A percentile compares a stretch with the other conserved stretches of the same genome.
Evolutionary conservation across 2,329 filamentous ascomycete species (phyloP).

Genomic region (Dendryphion nanum): DNA sequence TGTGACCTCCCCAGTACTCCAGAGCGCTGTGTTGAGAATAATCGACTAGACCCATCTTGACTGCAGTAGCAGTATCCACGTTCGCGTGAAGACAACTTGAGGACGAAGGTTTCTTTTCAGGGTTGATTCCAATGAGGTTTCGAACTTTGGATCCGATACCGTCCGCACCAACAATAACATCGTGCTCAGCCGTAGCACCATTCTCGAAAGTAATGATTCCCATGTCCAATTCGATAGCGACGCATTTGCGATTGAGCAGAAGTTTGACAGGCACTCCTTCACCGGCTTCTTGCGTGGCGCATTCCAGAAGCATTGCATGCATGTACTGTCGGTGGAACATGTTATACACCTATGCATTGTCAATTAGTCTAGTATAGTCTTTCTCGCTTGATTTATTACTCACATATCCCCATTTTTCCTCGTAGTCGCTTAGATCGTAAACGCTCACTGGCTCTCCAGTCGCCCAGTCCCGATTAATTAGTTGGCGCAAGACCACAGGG

Average conservation of each 20-base stretch:
- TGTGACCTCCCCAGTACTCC: slow-evolving; percentile 70
- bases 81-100: slow-evolving; percentile 66
- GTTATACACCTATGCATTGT: too few relatives aligned
- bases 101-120: slow-evolving; percentile 59
- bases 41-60: slow-evolving; percentile 60
- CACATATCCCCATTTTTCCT: slow-evolving; percentile 62
- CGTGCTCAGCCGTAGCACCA: slow-evolving; percentile 51
- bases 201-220: slow-evolving; percentile 45
- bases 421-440: slow-evolving; percentile 64
- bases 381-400: slow-evolving; percentile 43
- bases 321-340: slow-evolving; percentile 71
- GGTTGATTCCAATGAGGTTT: slow-evolving; percentile 60
- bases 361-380: background rate
- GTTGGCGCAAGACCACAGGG: slow-evolving; percentile 62
- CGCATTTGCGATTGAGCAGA: slow-evolving; percentile 57
- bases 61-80: slow-evolving; percentile 60
- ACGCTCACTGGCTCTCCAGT: slow-evolving; percentile 65
- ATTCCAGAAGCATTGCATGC: slow-evolving; percentile 65
- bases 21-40: slow-evolving; percentile 61
- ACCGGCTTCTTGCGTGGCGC: slow-evolving; percentile 53
- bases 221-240: slow-evolving; percentile 51
- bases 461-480: slow-evolving; percentile 70
- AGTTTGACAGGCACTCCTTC: slow-evolving; percentile 55
- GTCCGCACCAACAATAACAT: slow-evolving; percentile 63
- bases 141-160: slow-evolving; percentile 67